Evolutionary conservation across 2,329 filamentous ascomycete species (phyloP).

Genomic region (Xylaria polymorpha): DNA sequence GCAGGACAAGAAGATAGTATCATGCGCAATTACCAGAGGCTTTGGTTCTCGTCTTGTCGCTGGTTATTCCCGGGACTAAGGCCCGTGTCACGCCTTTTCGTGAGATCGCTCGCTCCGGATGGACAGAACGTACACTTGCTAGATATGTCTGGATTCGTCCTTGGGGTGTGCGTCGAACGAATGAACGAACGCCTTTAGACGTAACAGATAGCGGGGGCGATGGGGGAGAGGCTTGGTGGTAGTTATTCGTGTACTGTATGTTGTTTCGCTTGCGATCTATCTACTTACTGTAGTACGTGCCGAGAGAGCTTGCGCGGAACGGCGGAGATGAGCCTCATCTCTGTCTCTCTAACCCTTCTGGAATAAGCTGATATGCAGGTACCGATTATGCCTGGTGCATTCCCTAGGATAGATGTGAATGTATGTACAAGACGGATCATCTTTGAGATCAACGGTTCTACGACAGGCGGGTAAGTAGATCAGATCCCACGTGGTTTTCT

Average conservation of each 20-base stretch:
- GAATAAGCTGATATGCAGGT: neutral
- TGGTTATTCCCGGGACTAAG: conserved; percentile 4
- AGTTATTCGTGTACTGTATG: no score
- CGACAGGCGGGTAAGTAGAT: neutral
- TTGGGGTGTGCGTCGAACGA: no score
- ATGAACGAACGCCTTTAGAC: no score
- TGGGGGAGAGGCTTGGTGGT: no score
- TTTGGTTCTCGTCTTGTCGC: neutral
- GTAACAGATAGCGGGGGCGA: no score
- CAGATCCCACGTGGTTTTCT: conserved; percentile 4
- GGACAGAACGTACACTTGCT: no score
- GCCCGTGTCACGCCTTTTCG: neutral
- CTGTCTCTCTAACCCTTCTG: no score
- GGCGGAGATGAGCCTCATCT: neutral
- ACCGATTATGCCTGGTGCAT: neutral
- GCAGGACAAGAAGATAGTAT: neutral
- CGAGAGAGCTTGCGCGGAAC: neutral
- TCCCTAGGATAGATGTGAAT: no score
- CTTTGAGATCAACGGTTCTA: conserved; percentile 2
- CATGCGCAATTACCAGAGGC: neutral
- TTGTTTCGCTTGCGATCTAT: no score
- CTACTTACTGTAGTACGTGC: no score
- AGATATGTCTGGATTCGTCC: neutral
- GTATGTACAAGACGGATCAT: neutral
- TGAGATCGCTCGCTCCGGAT: neutral